phyloP scores from a whole-genome alignment of 139 green algal species.

The Chlamydomonas asymmetrica region DNA sequence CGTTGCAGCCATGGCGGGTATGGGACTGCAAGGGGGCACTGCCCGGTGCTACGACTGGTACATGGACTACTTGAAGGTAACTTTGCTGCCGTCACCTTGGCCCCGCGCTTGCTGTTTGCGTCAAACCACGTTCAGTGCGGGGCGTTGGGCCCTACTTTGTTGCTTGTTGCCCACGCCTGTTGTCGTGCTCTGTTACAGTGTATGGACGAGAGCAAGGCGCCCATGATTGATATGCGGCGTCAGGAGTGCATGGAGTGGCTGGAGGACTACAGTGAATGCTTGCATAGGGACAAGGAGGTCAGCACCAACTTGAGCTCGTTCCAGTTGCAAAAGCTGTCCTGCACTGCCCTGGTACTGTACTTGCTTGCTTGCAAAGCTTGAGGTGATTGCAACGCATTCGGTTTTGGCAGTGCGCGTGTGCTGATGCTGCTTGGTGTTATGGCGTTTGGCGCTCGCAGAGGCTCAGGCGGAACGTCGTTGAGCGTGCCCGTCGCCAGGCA shows the following conservation, averaged over 20 bases:
- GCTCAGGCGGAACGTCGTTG: no score
- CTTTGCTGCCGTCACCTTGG: no score
- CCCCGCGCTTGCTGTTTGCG: no score
- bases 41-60: constrained; percentile 45
- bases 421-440: no score
- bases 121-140: no score
- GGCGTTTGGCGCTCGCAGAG: no score
- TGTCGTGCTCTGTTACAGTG: constrained; percentile 26
- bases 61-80: constrained; percentile 48
- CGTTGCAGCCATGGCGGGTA: constrained; percentile 24
- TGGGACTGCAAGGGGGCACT: constrained; percentile 29
- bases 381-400: no score
- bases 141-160: background rate
- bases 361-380: no score
- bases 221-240: constrained; percentile 34
- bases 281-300: constrained; percentile 48
- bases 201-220: constrained; percentile 50
- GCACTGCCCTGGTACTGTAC: no score
- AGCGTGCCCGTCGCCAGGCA: no score
- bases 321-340: no score
- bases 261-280: constrained; percentile 54
- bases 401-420: no score
- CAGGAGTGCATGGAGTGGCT: constrained; percentile 50
- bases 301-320: background rate
- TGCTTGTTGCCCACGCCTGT: background rate